Percentiles rank a stretch among this genome's conserved stretches.
These are phyloP conservation scores for Trichosporon asahii DNA, from an alignment of 1,284 basidiomycete genomes.

Conservation along the genomic window DNA sequence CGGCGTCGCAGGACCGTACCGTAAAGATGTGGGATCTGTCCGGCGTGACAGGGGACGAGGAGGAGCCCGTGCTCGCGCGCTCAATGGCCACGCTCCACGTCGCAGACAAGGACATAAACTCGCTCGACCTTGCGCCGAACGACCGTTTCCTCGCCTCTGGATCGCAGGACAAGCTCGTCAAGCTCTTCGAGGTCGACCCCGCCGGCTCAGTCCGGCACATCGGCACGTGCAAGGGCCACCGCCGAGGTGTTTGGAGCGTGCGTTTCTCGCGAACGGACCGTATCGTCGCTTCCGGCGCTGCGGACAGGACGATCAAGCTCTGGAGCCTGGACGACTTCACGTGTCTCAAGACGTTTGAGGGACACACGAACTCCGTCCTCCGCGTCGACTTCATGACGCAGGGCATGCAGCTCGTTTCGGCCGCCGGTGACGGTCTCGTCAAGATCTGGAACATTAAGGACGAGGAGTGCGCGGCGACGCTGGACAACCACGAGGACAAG, in stretches of 20 bases:
- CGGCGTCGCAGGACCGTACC: slow-evolving; percentile 93
- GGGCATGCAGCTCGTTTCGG: slow-evolving; percentile 82
- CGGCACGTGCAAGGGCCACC: slow-evolving; percentile 91
- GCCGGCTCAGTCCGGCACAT: slow-evolving; percentile 68
- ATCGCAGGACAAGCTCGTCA: slow-evolving; percentile 92
- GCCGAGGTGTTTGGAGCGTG: slow-evolving; percentile 93
- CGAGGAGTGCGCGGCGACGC: slow-evolving; percentile 79
- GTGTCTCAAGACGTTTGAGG: slow-evolving; percentile 92
- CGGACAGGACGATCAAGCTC: slow-evolving; percentile 88
- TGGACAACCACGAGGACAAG: slow-evolving; percentile 97
- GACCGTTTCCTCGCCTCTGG: slow-evolving; percentile 85
- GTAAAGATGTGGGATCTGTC: slow-evolving; percentile 97
- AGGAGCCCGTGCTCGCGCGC: slow-evolving; percentile 58
- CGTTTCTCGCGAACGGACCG: slow-evolving; percentile 79
- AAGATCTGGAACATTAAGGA: slow-evolving; percentile 92
- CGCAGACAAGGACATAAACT: slow-evolving; percentile 99
- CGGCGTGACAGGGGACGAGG: slow-evolving; percentile 48
- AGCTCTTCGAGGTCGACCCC: slow-evolving; percentile 78
- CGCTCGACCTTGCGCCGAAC: slow-evolving; percentile 88
- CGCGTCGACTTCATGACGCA: slow-evolving; percentile 81
- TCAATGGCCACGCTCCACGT: slow-evolving; percentile 86
- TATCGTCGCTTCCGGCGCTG: slow-evolving; percentile 86
- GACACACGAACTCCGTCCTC: slow-evolving; percentile 95
- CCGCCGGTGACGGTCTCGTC: slow-evolving; percentile 88
- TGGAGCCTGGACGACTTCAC: slow-evolving; percentile 91